Evolutionary conservation across 306 rosid genomes (phyloP).

Genomic region (Prosopis cineraria): DNA sequence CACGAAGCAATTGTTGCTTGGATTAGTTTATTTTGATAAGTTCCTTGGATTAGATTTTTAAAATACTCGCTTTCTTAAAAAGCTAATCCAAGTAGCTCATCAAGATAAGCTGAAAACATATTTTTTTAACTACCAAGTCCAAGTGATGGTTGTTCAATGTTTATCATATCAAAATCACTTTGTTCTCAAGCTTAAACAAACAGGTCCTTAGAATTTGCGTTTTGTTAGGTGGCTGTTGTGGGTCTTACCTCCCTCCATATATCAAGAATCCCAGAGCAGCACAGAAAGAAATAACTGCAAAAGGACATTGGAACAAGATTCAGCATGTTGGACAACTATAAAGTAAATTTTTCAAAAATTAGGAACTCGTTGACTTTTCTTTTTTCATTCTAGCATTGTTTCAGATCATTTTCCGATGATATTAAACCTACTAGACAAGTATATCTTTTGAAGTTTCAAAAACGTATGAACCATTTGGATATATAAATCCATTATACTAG

Average conservation of each 20-base stretch:
- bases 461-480: neutral
- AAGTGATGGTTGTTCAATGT: no score
- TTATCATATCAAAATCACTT: no score
- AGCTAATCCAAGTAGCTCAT: no score
- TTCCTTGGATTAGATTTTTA: no score
- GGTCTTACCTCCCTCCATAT: constrained; percentile 83
- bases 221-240: neutral
- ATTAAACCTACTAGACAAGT: neutral
- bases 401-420: neutral
- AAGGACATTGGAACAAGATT: constrained; percentile 31
- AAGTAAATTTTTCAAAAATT: neutral
- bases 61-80: no score
- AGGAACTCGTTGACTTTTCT: neutral
- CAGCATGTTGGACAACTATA: constrained; percentile 8
- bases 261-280: constrained; percentile 74
- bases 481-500: neutral
- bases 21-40: no score
- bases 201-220: no score
- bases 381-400: neutral
- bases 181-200: no score
- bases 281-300: constrained; percentile 66
- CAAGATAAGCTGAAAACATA: no score
- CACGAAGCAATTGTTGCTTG: no score
- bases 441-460: neutral
- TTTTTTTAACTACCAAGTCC: no score